Conservation (phyloP, 306 rosid genomes). For the Cucumis melo region DNA sequence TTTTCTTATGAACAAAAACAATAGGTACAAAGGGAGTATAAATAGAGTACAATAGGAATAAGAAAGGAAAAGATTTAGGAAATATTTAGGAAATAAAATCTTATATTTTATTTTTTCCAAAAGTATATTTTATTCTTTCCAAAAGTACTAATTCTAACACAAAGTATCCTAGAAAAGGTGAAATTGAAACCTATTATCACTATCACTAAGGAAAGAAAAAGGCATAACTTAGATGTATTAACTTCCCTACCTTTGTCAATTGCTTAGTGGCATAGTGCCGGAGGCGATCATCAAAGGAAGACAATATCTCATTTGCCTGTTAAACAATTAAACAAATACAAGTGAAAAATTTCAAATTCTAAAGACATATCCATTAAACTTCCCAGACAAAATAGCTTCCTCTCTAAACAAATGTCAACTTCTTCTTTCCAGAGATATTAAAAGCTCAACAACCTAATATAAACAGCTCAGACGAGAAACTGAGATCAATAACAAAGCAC, state of each 20-base stretch:
- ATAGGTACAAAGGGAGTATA: too few species aligned
- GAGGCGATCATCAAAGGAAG: constrained; percentile 81
- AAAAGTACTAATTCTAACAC: too few species aligned
- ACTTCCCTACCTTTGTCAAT: constrained; percentile 56
- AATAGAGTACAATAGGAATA: too few species aligned
- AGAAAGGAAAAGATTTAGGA: too few species aligned
- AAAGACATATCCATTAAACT: neutral
- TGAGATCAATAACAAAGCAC: neutral
- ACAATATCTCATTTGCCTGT: constrained; percentile 89
- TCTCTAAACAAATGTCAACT: neutral
- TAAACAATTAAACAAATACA: neutral
- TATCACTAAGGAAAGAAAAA: neutral
- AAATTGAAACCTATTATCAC: neutral
- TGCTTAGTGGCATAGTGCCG: constrained; percentile 76
- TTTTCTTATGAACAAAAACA: too few species aligned
- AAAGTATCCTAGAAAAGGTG: neutral
- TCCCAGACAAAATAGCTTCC: neutral
- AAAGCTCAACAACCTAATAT: neutral
- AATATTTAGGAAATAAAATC: too few species aligned
- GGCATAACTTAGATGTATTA: neutral
- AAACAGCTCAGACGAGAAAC: neutral
- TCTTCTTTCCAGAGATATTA: neutral
- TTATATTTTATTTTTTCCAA: too few species aligned
- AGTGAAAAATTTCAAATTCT: neutral
- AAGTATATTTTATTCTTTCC: too few species aligned